Conservation (phyloP, 1,284 basidiomycete species). For the Fomitiporia mediterranea region DNA sequence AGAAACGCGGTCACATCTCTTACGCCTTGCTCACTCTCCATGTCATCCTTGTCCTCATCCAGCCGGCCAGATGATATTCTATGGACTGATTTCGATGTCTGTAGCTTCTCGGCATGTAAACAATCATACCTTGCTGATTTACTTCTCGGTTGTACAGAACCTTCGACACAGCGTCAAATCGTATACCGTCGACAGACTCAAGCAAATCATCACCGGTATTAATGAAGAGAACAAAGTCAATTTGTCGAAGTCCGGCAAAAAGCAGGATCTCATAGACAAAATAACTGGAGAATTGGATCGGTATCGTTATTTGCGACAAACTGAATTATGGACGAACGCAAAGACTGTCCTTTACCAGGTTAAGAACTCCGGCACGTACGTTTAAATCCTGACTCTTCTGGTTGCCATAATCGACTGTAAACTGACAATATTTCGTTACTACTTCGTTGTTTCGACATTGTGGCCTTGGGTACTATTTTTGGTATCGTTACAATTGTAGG, state of each 20-base stretch:
- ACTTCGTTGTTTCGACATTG: background rate
- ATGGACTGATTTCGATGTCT: conserved; percentile 36
- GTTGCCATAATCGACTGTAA: background rate
- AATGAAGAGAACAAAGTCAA: conserved; percentile 69
- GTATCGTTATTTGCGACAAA: conserved; percentile 50
- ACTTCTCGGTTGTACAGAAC: conserved; percentile 32
- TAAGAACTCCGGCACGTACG: conserved; percentile 56
- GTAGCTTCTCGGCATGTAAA: background rate
- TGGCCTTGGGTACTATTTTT: background rate
- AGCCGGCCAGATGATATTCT: conserved; percentile 16
- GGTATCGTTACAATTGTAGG: background rate
- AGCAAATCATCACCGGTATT: conserved; percentile 65
- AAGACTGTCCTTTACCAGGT: conserved; percentile 60
- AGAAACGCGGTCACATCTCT: conserved; percentile 7
- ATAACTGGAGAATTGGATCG: conserved; percentile 51
- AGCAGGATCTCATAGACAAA: conserved; percentile 76
- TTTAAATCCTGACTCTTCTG: conserved; percentile 23
- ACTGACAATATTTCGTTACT: no score
- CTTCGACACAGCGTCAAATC: conserved; percentile 43
- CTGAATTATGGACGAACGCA: conserved; percentile 63
- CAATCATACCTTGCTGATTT: background rate
- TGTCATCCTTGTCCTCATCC: conserved; percentile 34
- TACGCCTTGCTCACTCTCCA: conserved; percentile 34
- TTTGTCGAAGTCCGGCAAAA: conserved; percentile 75
- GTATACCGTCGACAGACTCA: conserved; percentile 75